Base-by-base conservation (phyloP, 148 eudicot species). In the Tetragonia tetragonoides region DNA sequence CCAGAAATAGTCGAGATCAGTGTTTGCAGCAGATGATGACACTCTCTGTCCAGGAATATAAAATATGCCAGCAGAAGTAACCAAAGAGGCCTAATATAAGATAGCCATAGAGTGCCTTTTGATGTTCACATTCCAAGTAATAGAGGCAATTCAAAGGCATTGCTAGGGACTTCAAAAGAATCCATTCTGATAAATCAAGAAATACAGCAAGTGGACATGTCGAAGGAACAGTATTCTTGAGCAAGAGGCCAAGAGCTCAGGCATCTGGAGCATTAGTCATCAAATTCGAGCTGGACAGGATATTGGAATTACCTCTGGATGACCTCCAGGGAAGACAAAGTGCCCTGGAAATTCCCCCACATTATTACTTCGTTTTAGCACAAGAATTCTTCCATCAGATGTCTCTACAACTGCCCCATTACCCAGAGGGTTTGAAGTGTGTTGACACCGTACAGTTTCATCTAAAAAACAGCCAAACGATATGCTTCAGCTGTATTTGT, bases 241-340 rank as follows among this genome's bases (percentile, higher is more conserved):
- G 61, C 73, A 21, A 70, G 18, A 42, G 46, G n/a, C 49, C 17
- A 11, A 68, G 17, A 17, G 5, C 16, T 3, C 67, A 28, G 34
- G 40, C 39, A 14, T n/a, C 7, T 3, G 41, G 40, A 70, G 60
- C 21, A 66, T 10, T 37, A 1, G 39, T 28, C 34, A 63, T 51
- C 37, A 75, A 10, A 59, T 57, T 66, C 1, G 66, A 57, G 42
- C 39, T 16, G 56, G 11, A 72, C 28, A 77, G 72, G 24, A 37
- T 44, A 60, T 24, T 40, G 20, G 18, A 70, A 41, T 64, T 81
- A 93, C 98, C 99, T 96, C 99, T 40, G 99, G 98, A 86, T 96
- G 99, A 70, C 99, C 99, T 49, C 99, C 99, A 42, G 99, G 99
- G 74, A 96, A 96, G 60, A 96, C 99, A 78, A 85, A 91, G 80